Percentiles rank a stretch among this genome's conserved stretches.
Conservation (phyloP, 805 yeast species). For the Citeromyces nyonsensis region DNA sequence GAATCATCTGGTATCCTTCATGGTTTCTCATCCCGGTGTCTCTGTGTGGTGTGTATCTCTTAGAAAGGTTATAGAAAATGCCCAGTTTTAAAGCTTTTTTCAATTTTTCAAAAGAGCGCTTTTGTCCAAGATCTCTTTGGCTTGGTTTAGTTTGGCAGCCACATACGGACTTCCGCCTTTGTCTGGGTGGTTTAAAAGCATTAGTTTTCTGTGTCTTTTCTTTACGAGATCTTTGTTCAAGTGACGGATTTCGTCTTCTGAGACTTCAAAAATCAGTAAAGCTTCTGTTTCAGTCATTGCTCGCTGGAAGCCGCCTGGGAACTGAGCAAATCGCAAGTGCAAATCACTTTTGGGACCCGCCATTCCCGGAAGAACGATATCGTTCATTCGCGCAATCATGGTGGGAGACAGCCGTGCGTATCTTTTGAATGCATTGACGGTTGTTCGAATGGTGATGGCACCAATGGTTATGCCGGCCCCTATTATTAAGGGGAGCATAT, state of each 20-base stretch:
- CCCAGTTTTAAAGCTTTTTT: neutral
- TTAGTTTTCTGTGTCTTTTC: conserved; percentile 57
- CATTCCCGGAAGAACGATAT: conserved; percentile 10
- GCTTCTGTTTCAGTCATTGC: conserved; percentile 64
- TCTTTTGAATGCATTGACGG: conserved; percentile 15
- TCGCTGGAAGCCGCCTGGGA: conserved; percentile 46
- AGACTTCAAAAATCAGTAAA: conserved; percentile 42
- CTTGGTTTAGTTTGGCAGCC: conserved; percentile 78
- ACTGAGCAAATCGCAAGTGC: conserved; percentile 17
- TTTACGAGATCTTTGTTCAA: conserved; percentile 35
- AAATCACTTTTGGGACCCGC: conserved; percentile 6
- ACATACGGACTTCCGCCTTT: conserved; percentile 73
- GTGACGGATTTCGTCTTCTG: conserved; percentile 30
- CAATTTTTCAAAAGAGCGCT: conserved; percentile 23
- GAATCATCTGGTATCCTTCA: conserved; percentile 25
- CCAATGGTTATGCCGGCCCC: conserved; percentile 38
- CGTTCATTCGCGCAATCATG: conserved; percentile 23
- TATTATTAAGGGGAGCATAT: conserved; percentile 33
- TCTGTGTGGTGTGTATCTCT: conserved; percentile 52
- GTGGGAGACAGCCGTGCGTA: conserved; percentile 15
- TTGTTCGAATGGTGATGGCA: conserved; percentile 30
- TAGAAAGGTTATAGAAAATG: conserved; percentile 32
- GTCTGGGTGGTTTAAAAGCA: conserved; percentile 82
- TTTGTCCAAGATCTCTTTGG: conserved; percentile 66
- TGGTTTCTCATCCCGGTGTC: conserved; percentile 40